Percentiles rank a stretch among this genome's conserved stretches.
phyloP scores from a whole-genome alignment of 441 rosid genomes.

The Croton laevigatus region DNA sequence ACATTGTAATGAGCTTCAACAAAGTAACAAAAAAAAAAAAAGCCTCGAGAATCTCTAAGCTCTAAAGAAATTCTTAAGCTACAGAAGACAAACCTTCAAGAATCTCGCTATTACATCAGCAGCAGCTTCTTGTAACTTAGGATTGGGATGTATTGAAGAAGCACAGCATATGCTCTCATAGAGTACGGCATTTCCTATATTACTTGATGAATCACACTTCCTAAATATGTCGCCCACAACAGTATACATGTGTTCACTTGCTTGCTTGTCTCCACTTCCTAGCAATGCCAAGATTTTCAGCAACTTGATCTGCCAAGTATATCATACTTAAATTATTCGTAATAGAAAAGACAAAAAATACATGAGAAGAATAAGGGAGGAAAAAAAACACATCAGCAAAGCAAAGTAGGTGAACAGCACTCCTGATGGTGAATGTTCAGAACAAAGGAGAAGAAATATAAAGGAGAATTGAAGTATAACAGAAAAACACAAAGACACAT shows the following conservation, averaged over 20 bases:
- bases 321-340: constrained; percentile 17
- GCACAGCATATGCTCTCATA: constrained; percentile 92
- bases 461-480: no score
- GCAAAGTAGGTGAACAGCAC: background rate
- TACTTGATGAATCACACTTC: constrained; percentile 81
- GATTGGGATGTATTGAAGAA: constrained; percentile 74
- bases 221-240: constrained; percentile 86
- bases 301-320: constrained; percentile 71
- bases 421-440: background rate
- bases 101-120: constrained; percentile 82
- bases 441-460: background rate
- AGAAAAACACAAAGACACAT: no score
- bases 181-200: constrained; percentile 91
- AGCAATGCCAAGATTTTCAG: constrained; percentile 86
- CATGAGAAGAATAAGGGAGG: background rate
- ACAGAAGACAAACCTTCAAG: constrained; percentile 64
- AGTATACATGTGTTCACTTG: constrained; percentile 87
- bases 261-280: constrained; percentile 94
- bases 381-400: background rate
- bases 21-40: constrained; percentile 2
- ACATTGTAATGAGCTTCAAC: constrained; percentile 20
- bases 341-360: background rate
- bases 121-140: constrained; percentile 85
- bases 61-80: constrained; percentile 10
- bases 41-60: constrained; percentile 9